Base-by-base conservation (phyloP, 768 basidiomycete genomes). In the Psilocybe azurescens region DNA sequence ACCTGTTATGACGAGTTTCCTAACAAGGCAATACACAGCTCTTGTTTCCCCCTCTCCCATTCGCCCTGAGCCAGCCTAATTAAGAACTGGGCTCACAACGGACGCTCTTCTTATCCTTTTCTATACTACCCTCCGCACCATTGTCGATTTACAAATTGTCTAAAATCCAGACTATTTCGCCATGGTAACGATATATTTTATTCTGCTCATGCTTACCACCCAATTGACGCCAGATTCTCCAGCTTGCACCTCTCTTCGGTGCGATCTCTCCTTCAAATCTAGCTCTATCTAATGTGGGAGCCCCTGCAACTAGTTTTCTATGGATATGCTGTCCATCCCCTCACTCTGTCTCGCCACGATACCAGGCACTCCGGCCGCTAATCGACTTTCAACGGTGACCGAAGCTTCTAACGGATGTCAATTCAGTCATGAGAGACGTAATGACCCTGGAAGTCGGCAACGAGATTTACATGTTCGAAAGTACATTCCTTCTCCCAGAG, bases 391-490 rank as follows among this genome's bases (percentile, higher is more conserved):
- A 7, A 83, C 83, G 20, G 86, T 86, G 64, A 89, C 88, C 18
- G 86, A 88, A 66, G 79, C 78, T 66, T 90, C 78, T 2, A 82
- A 83, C 20, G 89, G 20, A 88, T 56, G 89, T 90, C 46, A 81
- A 87, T 39, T 79, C 83, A 44, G 81, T 85, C 0, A 83, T 89
- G 77, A 82, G 86, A 57, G 91, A 93, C 64, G 89, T 93, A 28
- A 93, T 94, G 36, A 84, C 90, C 5, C 84, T 99, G 59, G 95
- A 97, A 67, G 91, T 98, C 29, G 97, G 97, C 52, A 95, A 97
- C 74, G 96, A 98, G 72, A 89, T 99, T 36, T 98, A 98, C 76
- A 95, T 95, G 16, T 97, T 98, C 70, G 97, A 99, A 78, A 89
- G 72, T 96, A 95, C 74, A 88, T 83, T 0, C 89, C 90, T 10